These are phyloP conservation scores for Diaporthe sp. DNA, from an alignment of 2,329 filamentous ascomycete species.

Conservation along the genomic window DNA sequence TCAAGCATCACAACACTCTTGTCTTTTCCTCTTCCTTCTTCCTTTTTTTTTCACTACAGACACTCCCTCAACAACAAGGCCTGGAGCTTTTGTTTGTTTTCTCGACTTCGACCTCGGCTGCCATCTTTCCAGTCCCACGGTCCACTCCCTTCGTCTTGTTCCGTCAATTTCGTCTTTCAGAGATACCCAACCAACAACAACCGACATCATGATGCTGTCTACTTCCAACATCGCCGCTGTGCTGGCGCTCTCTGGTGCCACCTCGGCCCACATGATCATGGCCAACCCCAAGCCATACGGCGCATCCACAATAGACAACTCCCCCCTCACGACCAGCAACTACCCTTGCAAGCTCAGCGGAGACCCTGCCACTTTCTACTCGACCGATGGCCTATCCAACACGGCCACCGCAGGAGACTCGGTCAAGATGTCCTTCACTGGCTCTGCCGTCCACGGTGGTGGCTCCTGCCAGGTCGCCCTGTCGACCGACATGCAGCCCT, in stretches of 20 bases:
- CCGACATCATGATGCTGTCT: conserved; percentile 35
- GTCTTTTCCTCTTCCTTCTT: conserved; percentile 15
- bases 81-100: conserved; percentile 30
- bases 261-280: conserved; percentile 40
- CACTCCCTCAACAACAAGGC: conserved; percentile 35
- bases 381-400: conserved; percentile 65
- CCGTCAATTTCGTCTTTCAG: conserved; percentile 1
- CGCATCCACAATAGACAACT: conserved; percentile 67
- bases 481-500: conserved; percentile 78
- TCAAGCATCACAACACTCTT: conserved; percentile 22
- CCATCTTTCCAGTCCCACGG: not conserved
- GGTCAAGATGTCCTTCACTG: conserved; percentile 75
- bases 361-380: conserved; percentile 64
- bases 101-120: conserved; percentile 9
- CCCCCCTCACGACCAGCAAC: conserved; percentile 76
- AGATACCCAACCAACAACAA: conserved; percentile 20
- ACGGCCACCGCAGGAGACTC: conserved; percentile 73
- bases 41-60: conserved; percentile 8
- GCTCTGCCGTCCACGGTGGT: conserved; percentile 75
- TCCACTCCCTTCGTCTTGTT: conserved; percentile 5
- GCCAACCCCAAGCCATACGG: conserved; percentile 40
- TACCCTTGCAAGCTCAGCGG: conserved; percentile 80
- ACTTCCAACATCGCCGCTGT: conserved; percentile 37
- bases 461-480: conserved; percentile 84
- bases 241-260: conserved; percentile 38